Evolutionary conservation across 1,284 basidiomycete genomes (phyloP).

Genomic region (Thecaphora thlaspeos): DNA sequence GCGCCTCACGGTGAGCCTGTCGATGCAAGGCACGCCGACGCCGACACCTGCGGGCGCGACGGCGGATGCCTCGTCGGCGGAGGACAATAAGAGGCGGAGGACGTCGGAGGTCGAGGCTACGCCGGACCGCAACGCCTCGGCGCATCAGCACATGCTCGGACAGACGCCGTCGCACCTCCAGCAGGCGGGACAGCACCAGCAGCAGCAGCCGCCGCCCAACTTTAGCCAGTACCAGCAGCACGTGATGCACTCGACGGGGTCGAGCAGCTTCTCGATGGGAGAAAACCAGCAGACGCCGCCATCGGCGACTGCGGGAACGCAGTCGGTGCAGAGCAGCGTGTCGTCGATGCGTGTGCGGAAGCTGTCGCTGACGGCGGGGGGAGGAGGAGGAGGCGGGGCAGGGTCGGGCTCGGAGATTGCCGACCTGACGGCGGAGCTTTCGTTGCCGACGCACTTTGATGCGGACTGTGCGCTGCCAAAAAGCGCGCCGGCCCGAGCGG

Average conservation of each 20-base stretch:
- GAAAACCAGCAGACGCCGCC: conserved; percentile 21
- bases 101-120: conserved; percentile 27
- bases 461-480: conserved; percentile 16
- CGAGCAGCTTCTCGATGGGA: conserved; percentile 11
- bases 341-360: conserved; percentile 24
- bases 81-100: conserved; percentile 44
- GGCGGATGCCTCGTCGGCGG: conserved; percentile 6
- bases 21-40: conserved; percentile 14
- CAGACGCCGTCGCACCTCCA: too few species aligned
- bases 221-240: conserved; percentile 32
- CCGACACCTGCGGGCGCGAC: conserved; percentile 2
- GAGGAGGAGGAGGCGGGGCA: conserved; percentile 6
- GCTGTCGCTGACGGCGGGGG: conserved; percentile 24
- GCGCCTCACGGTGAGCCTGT: conserved; percentile 45
- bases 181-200: conserved; percentile 5
- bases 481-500: conserved; percentile 31
- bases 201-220: conserved; percentile 42
- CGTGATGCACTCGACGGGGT: conserved; percentile 30
- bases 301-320: conserved; percentile 4
- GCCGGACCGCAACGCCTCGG: conserved; percentile 18
- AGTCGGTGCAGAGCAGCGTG: conserved; percentile 24
- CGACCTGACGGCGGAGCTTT: conserved; percentile 35
- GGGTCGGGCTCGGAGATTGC: conserved; percentile 27
- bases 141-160: conserved; percentile 19
- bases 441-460: conserved; percentile 12